phyloP scores from a whole-genome alignment of 148 eudicot genomes.

The Nepenthes mirabilis region DNA sequence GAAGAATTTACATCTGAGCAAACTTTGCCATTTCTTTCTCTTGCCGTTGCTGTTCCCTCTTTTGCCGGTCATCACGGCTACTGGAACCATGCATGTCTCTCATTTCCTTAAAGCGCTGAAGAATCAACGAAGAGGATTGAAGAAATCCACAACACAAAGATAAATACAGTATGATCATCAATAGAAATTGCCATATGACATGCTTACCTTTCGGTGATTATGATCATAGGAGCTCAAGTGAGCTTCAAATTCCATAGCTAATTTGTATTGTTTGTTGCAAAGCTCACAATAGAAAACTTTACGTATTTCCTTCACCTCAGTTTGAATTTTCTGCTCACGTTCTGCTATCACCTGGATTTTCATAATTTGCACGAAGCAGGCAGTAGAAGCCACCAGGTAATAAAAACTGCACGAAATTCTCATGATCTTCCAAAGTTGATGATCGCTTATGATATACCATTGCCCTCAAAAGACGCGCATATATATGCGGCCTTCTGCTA shows the following conservation, averaged over 20 bases:
- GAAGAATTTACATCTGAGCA: conserved; percentile 57
- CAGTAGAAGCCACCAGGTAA: conserved; percentile 99
- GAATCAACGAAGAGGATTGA: conserved; percentile 2
- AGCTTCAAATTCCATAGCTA: conserved; percentile 96
- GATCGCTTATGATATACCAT: conserved; percentile 74
- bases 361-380: conserved; percentile 97
- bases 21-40: conserved; percentile 95
- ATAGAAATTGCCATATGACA: not conserved
- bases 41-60: conserved; percentile 82
- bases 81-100: conserved; percentile 91
- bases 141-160: not conserved
- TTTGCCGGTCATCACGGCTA: conserved; percentile 84
- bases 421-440: conserved; percentile 91
- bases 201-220: conserved; percentile 83
- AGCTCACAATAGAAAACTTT: conserved; percentile 87
- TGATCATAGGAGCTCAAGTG: conserved; percentile 97
- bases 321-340: conserved; percentile 96
- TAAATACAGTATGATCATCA: not conserved
- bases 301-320: conserved; percentile 90
- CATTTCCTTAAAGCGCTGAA: conserved; percentile 91
- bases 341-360: conserved; percentile 99
- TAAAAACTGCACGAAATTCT: conserved; percentile 99
- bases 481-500: conserved; percentile 95
- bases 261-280: conserved; percentile 92
- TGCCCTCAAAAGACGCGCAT: conserved; percentile 92